Evolutionary conservation across 2,329 filamentous ascomycete genomes (phyloP), one percentile per base, ranked within the genome.

Genomic region (Hawksworthiomyces lignivorus): DNA sequence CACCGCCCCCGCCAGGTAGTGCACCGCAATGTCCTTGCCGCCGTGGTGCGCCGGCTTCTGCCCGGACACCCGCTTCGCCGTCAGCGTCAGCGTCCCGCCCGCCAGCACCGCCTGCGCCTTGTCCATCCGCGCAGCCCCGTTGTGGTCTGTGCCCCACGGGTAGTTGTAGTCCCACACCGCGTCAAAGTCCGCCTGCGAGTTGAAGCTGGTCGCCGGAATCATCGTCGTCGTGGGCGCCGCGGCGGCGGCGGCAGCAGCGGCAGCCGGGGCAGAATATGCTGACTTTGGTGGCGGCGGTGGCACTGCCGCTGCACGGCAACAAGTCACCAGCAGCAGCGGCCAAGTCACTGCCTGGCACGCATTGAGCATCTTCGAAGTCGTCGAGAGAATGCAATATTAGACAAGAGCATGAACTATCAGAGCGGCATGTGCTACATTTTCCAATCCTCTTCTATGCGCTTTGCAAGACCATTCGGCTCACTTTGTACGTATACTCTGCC

Each of bases 111-210:
- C 65, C 29, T 75, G 66, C 9, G 58, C 52, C 37, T 64, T 58
- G 49, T 63, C 55, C 74, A 77, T 78, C 27, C 72, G 70, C 0
- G 74, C 73, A 0, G 64, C 69, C 30, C 74, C 74, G 51, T 77
- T 77, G 58, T 77, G 73, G 50, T 72, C 68, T 15, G 63, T 69
- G 18, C 73, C 73, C 74, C 73, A 75, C 3, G 72, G 73, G 51
- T 78, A 77, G 48, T 71, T 65, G 56, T 72, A 72, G 40, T 54
- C 56, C 60, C 72, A 77, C 56, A 70, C 57, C 5, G 56, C 50
- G 42, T 66, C 59, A 41, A 70, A 67, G 50, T 55, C 50, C 33
- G 57, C 32, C 41, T 60, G 59, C 1, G 59, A 61, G 50, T 61
- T 52, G 52, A 67, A 66, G 45, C 56, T 61, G 11, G 58, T 61